Percentiles rank a stretch among this genome's conserved stretches.
Conservation (phyloP, 2,329 filamentous ascomycete genomes). For the Fusarium marasasianum region DNA sequence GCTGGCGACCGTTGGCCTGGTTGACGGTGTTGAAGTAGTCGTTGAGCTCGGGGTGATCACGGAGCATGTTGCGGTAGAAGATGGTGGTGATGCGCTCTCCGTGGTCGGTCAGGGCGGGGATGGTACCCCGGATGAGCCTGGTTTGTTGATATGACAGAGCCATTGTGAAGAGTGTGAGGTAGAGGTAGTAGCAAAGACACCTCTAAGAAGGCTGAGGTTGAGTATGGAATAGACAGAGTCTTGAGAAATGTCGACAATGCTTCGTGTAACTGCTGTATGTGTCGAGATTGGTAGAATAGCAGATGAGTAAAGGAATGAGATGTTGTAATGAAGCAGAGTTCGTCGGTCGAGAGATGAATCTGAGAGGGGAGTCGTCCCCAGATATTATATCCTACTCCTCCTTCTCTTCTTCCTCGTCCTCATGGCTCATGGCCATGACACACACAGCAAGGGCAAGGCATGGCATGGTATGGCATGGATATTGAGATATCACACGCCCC, state of each 20-base stretch:
- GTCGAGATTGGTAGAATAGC: background rate
- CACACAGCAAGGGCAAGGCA: slow-evolving; percentile 22
- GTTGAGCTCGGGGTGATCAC: slow-evolving; percentile 71
- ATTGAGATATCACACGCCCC: slow-evolving; percentile 23
- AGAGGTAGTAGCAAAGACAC: background rate
- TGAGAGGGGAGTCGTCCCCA: slow-evolving; percentile 18
- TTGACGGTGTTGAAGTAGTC: slow-evolving; percentile 71
- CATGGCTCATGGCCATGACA: slow-evolving; percentile 4
- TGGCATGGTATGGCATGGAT: slow-evolving; percentile 10
- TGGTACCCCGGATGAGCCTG: slow-evolving; percentile 73
- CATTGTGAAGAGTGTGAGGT: slow-evolving; percentile 40
- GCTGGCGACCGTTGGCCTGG: slow-evolving; percentile 49
- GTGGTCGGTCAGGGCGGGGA: slow-evolving; percentile 73
- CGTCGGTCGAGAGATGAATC: background rate
- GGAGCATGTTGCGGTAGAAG: slow-evolving; percentile 77
- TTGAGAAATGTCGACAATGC: background rate
- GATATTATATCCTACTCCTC: slow-evolving; percentile 38
- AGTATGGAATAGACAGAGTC: background rate
- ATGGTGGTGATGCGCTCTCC: slow-evolving; percentile 74
- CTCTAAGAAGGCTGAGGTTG: background rate
- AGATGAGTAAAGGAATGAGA: slow-evolving; percentile 1
- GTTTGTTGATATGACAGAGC: slow-evolving; percentile 64
- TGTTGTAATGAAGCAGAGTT: slow-evolving; percentile 7
- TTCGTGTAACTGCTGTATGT: background rate
- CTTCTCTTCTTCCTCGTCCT: background rate